A percentile compares a stretch with the other conserved stretches of the same genome.
These are phyloP conservation scores for Dimocarpus longan DNA, from an alignment of 345 rosid genomes.

Conservation along the genomic window DNA sequence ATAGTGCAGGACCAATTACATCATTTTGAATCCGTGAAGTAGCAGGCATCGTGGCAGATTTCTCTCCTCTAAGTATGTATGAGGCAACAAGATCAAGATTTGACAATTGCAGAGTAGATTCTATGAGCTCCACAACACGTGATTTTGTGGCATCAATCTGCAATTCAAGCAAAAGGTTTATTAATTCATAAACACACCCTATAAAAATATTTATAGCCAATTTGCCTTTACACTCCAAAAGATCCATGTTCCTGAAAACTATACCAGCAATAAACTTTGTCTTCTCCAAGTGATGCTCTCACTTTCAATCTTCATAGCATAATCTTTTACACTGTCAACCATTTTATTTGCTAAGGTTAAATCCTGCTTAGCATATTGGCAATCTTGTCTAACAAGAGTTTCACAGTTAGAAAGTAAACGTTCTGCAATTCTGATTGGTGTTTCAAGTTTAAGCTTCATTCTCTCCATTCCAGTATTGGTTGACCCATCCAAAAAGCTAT, in stretches of 20 bases:
- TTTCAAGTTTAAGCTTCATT: conserved; percentile 91
- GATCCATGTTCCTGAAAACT: conserved; percentile 18
- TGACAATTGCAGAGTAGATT: conserved; percentile 75
- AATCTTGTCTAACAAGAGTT: conserved; percentile 58
- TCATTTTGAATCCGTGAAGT: conserved; percentile 66
- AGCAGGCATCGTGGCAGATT: conserved; percentile 50
- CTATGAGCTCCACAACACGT: conserved; percentile 69
- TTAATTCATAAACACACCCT: conserved; percentile 21
- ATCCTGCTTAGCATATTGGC: conserved; percentile 61
- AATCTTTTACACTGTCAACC: conserved; percentile 60
- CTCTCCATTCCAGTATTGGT: conserved; percentile 78
- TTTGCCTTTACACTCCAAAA: conserved; percentile 22
- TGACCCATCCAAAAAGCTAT: conserved; percentile 85
- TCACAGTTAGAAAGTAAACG: conserved; percentile 73
- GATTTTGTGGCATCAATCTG: conserved; percentile 79
- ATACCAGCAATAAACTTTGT: conserved; percentile 67
- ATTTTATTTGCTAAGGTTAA: conserved; percentile 54
- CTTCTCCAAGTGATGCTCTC: conserved; percentile 86
- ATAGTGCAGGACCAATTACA: conserved; percentile 75
- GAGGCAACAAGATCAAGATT: conserved; percentile 73
- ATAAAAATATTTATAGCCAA: conserved; percentile 14
- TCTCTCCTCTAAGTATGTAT: conserved; percentile 61
- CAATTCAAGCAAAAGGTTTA: conserved; percentile 29
- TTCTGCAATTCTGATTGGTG: conserved; percentile 82
- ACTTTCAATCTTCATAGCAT: conserved; percentile 59